Conservation (phyloP, 352 stramenopile species). For the Phytopythium oedochilum region DNA sequence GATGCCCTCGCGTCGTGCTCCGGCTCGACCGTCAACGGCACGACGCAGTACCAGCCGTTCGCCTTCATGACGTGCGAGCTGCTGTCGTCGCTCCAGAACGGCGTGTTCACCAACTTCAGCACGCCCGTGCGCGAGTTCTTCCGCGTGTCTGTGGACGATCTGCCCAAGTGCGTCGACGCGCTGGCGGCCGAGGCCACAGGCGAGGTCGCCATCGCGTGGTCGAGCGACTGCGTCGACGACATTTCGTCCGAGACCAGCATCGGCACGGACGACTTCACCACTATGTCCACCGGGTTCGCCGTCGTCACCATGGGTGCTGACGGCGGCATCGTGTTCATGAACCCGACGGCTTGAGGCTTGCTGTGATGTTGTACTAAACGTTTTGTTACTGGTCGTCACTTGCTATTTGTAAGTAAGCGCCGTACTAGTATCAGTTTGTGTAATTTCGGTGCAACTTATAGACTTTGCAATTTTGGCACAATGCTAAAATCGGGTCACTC, state of each 20-base stretch:
- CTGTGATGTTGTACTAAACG: too few relatives aligned
- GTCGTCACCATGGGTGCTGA: slow-evolving; percentile 52
- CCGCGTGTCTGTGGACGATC: slow-evolving; percentile 25
- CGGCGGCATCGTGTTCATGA: slow-evolving; percentile 50
- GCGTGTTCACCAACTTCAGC: slow-evolving; percentile 76
- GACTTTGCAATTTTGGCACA: not conserved
- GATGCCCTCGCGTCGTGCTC: slow-evolving; percentile 46
- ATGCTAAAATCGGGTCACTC: too few relatives aligned
- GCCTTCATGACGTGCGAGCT: slow-evolving; percentile 63
- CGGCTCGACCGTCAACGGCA: slow-evolving; percentile 36
- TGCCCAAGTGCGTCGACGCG: slow-evolving; percentile 52
- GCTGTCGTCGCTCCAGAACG: slow-evolving; percentile 60
- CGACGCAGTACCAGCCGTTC: slow-evolving; percentile 31
- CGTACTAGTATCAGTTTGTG: too few relatives aligned
- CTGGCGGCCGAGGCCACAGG: slow-evolving; percentile 36
- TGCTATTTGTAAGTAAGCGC: too few relatives aligned
- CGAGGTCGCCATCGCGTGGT: slow-evolving; percentile 34
- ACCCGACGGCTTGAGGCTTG: slow-evolving; percentile 10
- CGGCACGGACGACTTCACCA: slow-evolving; percentile 47
- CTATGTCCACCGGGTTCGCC: slow-evolving; percentile 40
- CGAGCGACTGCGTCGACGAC: slow-evolving; percentile 31
- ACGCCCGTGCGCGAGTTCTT: slow-evolving; percentile 53
- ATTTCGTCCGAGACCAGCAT: slow-evolving; percentile 56
- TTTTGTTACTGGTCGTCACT: too few relatives aligned
- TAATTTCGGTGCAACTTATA: too few relatives aligned